Base-by-base conservation (phyloP, 2,329 filamentous ascomycete species). In the Scedosporium aurantiacum region DNA sequence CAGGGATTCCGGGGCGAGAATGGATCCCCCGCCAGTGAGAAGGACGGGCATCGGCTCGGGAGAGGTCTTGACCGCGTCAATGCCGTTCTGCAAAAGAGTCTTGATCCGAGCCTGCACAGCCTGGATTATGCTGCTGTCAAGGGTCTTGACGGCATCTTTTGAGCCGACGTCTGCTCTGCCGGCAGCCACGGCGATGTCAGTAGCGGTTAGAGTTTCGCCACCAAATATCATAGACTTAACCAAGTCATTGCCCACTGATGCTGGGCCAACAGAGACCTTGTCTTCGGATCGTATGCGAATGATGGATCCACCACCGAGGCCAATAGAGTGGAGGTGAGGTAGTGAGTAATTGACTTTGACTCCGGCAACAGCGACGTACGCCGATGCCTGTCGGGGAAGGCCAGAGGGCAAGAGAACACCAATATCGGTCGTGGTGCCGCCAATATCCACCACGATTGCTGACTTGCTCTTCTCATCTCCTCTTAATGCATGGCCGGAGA, bases 391-490 rank as follows among this genome's bases (percentile, higher is more conserved):
- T 37, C 84, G 76, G 0, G 85, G 86, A 57, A 88, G 84, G 0
- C 85, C 85, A 57, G 81, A 86, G 0, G 80, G 76, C 7, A 84
- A 75, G 3, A 88, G 69, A 0, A 86, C 70, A 0, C 85, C 83
- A 12, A 87, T 82, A 64, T 88, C 85, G 0, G 83, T 81, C 0
- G 85, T 88, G 0, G 85, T 88, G 2, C 85, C 85, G 0, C 85
- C 85, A 60, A 88, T 82, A 66, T 88, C 85, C 1, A 87, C 80
- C 0, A 88, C 84, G 73, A 87, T 37, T 28, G 55, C 28, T 6
- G 28, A 7, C 27, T 37, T 40, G 3, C 21, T 16, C 55, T 57
- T 37, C 16, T 10, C 16, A 6, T 57, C 55, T n/a, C n/a, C 55
- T 18, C 16, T 7, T 50, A 16, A 50, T 50, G 45, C 1, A 12